Base-by-base conservation (phyloP, 768 basidiomycete species). In the Psilocybe subaeruginosa region DNA sequence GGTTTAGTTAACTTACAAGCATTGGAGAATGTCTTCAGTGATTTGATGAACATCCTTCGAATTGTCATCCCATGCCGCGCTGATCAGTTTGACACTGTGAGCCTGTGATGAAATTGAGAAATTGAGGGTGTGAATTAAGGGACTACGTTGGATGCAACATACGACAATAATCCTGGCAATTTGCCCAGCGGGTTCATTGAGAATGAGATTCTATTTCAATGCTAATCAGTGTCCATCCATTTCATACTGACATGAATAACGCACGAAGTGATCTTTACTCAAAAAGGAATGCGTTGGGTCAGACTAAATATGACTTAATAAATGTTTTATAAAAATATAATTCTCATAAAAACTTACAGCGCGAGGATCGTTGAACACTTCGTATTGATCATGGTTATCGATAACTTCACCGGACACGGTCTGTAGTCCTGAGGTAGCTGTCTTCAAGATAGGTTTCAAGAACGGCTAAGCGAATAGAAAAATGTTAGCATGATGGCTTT, bases 271-370 rank as follows among this genome's bases (percentile, higher is more conserved):
- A 70, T 95, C 92, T 76, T 94, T 94, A 71, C 90, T 92, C 73
- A 95, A 73, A 80, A 92, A 92, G 3, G 91, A 93, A 71, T 94
- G 92, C 2, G 92, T 95, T 3, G 93, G 93, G 70, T 95, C 93
- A 35, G 88, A 90, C 87, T 92, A 66, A 1, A 31, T 35, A 31
- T 37, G 16, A 33, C 3, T 27, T 3, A 48, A 50, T 23, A 63
- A n/a, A 68, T 52, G 23, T 23, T 23, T 33, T 14, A 27, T 29
- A 52, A 51, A 45, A 37, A 4, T 29, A 6, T 48, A 27, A 11
- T 11, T 8, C 16, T 29, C 29, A 29, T 45, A 50, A 71, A 41
- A 61, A 80, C 81, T 70, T 66, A 91, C 90, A 12, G 92, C 90
- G 60, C 84, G 77, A 1, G 91, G 89, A 71, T 94, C 88, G 62